phyloP scores from a whole-genome alignment of 768 basidiomycete genomes.

The Xerocomellus chrysenteron region DNA sequence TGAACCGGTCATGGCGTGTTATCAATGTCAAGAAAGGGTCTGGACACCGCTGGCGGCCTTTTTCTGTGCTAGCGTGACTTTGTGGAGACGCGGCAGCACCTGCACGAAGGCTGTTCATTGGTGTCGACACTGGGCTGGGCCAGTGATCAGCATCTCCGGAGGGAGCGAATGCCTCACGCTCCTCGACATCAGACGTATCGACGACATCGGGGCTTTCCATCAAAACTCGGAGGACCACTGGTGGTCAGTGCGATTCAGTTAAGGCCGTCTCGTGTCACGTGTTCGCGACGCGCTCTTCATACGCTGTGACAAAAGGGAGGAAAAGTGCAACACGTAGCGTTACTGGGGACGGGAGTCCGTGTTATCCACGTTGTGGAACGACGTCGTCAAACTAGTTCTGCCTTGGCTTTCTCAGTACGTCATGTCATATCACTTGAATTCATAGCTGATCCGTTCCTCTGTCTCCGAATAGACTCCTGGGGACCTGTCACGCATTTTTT shows the following conservation, averaged over 20 bases:
- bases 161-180: constrained; percentile 44
- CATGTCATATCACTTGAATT: too few species aligned
- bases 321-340: too few species aligned
- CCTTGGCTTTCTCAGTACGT: too few species aligned
- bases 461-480: too few species aligned
- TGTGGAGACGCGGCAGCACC: constrained; percentile 1
- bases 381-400: too few species aligned
- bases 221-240: not conserved
- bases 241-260: not conserved
- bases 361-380: too few species aligned
- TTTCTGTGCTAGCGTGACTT: not conserved
- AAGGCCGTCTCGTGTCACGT: constrained; percentile 16
- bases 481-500: too few species aligned
- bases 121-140: not conserved
- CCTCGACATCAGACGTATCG: constrained; percentile 65
- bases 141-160: constrained; percentile 10
- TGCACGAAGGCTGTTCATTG: not conserved
- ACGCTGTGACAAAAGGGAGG: too few species aligned
- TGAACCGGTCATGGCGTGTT: not conserved
- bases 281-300: constrained; percentile 2
- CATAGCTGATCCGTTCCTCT: too few species aligned
- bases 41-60: not conserved
- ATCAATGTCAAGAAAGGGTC: not conserved
- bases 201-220: constrained; percentile 43
- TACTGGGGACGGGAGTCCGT: too few species aligned